Base-by-base conservation (phyloP, 768 basidiomycete species). In the Hydnomerulius pinastri region DNA sequence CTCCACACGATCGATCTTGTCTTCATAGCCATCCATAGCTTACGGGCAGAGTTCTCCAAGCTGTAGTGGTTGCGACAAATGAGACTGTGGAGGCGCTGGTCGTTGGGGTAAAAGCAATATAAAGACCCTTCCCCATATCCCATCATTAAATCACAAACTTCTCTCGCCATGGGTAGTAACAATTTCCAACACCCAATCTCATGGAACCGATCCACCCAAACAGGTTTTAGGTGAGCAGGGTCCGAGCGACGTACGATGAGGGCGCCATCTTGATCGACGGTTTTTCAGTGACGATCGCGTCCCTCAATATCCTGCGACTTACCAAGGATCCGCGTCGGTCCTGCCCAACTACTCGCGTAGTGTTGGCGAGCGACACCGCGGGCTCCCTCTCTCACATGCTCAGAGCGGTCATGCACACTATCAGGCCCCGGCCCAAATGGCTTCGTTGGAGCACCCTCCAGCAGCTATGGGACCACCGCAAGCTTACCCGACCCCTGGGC, bases 11-110 rank as follows among this genome's bases (percentile, higher is more conserved):
- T 44, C 44, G 48, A 50, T 48, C 39, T 51, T 35, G 43, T 64
- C 55, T 46, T 63, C 62, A 66, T 63, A 40, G 58, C 61, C 63
- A 50, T 53, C 52, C 53, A 42, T 28, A 42, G 25, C n/a, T 12
- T 41, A n/a, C 40, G 10, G 15, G 17, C 30, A 50, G 58, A 57
- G 60, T 55, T n/a, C n/a, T n/a, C n/a, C n/a, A n/a, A n/a, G 37
- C 54, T 60, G 57, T 49, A 46, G 30, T 40, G n/a, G n/a, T n/a
- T n/a, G n/a, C n/a, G n/a, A n/a, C n/a, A n/a, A n/a, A n/a, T n/a
- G n/a, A n/a, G n/a, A n/a, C n/a, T n/a, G n/a, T n/a, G n/a, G n/a
- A n/a, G n/a, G n/a, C n/a, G n/a, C n/a, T n/a, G n/a, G n/a, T n/a
- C n/a, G n/a, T n/a, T n/a, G n/a, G n/a, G n/a, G n/a, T n/a, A n/a